Evolutionary conservation across 2,329 filamentous ascomycete genomes (phyloP), one percentile per base, ranked within the genome.

Genomic region (Scedosporium dehoogii): DNA sequence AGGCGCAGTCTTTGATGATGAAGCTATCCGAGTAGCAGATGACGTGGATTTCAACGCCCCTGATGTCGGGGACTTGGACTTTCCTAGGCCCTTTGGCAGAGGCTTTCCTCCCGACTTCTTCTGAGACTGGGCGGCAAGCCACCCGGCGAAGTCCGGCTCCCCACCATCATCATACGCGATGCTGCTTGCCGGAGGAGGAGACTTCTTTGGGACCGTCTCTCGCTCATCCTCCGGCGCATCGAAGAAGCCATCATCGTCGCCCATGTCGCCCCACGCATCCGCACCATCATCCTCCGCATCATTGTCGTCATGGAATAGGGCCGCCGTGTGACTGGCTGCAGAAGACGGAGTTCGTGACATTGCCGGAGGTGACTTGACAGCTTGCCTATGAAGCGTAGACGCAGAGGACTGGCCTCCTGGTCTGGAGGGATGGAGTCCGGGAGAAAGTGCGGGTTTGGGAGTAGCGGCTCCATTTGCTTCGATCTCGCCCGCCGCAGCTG

Each of bases 111-210:
- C 71, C 10, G 81, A 81, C 76, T 96, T 97, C 65, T 89, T 84
- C 65, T 87, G 82, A 5, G 89, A 85, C 72, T 97, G 91, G 12
- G 92, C 92, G 12, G 91, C 92, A 23, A 97, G 75, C 92, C 94
- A 97, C 4, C 92, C 92, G 4, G 92, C 93, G 74, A 99, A 97
- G 73, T 97, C 94, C 0, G 93, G 93, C 73, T 99, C 93, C 27
- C 89, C 86, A 68, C 96, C 92, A 64, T 93, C 90, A 66, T 65
- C 63, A n/a, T 63, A 64, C 14, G 63, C 58, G 2, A 60, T 60
- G 1, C 51, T 29, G 14, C 62, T 57, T n/a, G 48, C 29, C 2
- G 38, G n/a, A 6, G 38, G n/a, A 6, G 72, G 60, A 59, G 71
- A 69, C 33, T 21, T 71, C 68, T 65, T 59, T 57, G 68, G 64